Evolutionary conservation across 148 eudicot species (phyloP).

Genomic region (Beta vulgaris): DNA sequence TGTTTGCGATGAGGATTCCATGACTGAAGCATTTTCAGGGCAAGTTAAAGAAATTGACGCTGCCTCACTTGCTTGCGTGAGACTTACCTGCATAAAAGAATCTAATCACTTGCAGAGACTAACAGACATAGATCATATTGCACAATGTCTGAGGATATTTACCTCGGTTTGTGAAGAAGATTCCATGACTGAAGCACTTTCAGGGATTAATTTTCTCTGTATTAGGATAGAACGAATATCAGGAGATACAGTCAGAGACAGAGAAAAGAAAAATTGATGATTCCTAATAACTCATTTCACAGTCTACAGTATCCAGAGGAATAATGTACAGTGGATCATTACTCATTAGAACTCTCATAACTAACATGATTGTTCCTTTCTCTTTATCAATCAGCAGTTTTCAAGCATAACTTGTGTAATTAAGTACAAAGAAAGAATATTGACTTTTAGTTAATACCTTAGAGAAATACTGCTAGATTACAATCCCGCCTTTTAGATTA

Average conservation of each 20-base stretch:
- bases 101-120: background rate
- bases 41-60: conserved; percentile 10
- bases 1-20: conserved; percentile 16
- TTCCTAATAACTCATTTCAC: background rate
- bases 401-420: background rate
- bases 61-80: conserved; percentile 19
- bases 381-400: background rate
- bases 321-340: background rate
- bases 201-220: conserved; percentile 21
- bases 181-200: conserved; percentile 17
- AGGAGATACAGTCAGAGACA: background rate
- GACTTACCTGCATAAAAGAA: conserved; percentile 20
- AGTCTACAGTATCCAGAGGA: background rate
- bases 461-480: background rate
- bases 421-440: background rate
- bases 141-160: background rate
- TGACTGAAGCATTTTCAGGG: conserved; percentile 15
- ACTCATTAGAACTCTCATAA: background rate
- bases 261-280: background rate
- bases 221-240: background rate
- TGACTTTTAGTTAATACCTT: background rate
- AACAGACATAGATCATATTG: background rate
- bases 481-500: no score
- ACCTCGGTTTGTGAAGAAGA: conserved; percentile 27
- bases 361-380: background rate